These are phyloP conservation scores for Kitagawia praeruptora DNA, from an alignment of 129 eudicot genomes.

Conservation along the genomic window DNA sequence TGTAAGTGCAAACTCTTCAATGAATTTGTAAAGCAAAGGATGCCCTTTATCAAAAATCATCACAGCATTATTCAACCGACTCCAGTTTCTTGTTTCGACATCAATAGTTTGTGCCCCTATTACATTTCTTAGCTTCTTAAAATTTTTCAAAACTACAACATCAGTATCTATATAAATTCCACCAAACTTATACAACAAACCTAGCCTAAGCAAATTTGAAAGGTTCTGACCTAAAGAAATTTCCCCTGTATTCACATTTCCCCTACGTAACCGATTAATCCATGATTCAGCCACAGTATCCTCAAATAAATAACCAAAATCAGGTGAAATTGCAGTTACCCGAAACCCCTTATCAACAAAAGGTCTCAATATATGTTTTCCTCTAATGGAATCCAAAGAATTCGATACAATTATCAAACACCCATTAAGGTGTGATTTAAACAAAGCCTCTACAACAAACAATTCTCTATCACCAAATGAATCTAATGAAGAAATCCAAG, in stretches of 20 bases:
- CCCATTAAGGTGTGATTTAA: constrained; percentile 67
- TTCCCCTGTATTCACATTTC: constrained; percentile 54
- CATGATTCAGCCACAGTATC: constrained; percentile 66
- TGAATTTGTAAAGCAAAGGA: constrained; percentile 73
- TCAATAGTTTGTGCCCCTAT: constrained; percentile 87
- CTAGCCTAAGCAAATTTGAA: constrained; percentile 78
- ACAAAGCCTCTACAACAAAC: constrained; percentile 47
- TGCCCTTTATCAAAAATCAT: constrained; percentile 86
- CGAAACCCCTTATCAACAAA: constrained; percentile 49
- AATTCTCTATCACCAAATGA: constrained; percentile 59
- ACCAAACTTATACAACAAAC: constrained; percentile 74
- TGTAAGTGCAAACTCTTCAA: constrained; percentile 80
- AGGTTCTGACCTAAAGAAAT: constrained; percentile 81
- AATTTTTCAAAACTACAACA: constrained; percentile 52
- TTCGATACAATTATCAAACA: constrained; percentile 67
- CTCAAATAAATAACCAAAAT: constrained; percentile 63
- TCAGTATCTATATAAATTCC: constrained; percentile 87
- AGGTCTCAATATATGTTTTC: constrained; percentile 50
- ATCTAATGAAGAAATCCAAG: constrained; percentile 78
- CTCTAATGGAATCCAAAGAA: constrained; percentile 62
- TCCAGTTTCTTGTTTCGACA: constrained; percentile 57
- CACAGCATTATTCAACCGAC: constrained; percentile 84
- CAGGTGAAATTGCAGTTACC: constrained; percentile 64
- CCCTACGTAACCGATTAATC: constrained; percentile 42
- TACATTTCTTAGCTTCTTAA: constrained; percentile 43